Conservation (phyloP, 208 protist species). For the Angomonas desouzai region DNA sequence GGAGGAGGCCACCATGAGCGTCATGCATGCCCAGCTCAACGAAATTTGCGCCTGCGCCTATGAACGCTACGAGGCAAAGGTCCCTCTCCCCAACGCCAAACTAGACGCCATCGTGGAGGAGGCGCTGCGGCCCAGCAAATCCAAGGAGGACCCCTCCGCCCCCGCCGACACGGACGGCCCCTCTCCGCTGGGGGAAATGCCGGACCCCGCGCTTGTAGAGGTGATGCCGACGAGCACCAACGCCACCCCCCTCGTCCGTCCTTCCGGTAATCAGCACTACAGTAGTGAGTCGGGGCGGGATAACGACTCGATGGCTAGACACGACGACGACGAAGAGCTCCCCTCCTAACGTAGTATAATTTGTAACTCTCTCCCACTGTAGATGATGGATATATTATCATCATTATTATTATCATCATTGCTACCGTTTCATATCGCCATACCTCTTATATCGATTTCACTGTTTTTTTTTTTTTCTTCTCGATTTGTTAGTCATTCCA, state of each 20-base stretch:
- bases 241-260: not conserved
- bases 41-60: slow-evolving; percentile 71
- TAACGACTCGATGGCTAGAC: slow-evolving; percentile 1
- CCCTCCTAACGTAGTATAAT: slow-evolving; percentile 16
- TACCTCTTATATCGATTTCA: not conserved
- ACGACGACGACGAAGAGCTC: slow-evolving; percentile 41
- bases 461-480: slow-evolving; percentile 8
- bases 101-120: slow-evolving; percentile 55
- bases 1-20: slow-evolving; percentile 25
- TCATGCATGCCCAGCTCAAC: slow-evolving; percentile 53
- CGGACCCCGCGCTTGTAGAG: not conserved
- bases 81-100: slow-evolving; percentile 47
- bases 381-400: not conserved
- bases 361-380: slow-evolving; percentile 19
- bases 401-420: too few species aligned
- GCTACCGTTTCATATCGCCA: not conserved
- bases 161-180: not conserved
- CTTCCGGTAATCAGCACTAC: slow-evolving; percentile 9
- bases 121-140: not conserved
- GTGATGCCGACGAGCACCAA: not conserved
- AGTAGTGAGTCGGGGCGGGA: not conserved
- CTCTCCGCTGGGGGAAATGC: not conserved
- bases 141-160: not conserved
- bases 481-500: too few species aligned
- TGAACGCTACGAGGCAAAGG: slow-evolving; percentile 63